Base-by-base conservation (phyloP, 129 eudicot species). In the Mikania micrantha region DNA sequence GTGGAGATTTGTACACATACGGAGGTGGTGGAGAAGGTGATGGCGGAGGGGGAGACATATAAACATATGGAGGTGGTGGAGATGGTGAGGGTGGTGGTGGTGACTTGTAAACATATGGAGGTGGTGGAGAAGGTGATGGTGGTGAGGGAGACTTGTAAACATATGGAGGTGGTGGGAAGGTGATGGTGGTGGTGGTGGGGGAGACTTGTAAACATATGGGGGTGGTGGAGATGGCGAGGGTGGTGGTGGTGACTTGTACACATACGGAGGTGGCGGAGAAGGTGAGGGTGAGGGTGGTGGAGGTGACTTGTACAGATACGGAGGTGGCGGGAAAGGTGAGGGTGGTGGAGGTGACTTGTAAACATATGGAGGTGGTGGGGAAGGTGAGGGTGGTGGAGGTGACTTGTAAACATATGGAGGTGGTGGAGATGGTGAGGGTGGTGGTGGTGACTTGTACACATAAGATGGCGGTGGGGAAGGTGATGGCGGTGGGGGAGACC, bases 181-280 rank as follows among this genome's bases (percentile, higher is more conserved):
- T 6, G 66, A 40, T 0, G 76, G 76, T 1, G 68, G 69, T 0
- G 76, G 76, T n/a, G n/a, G n/a, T n/a, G n/a, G n/a, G 0, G 76
- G 68, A 0, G 76, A 59, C 22, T 57, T 71, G 17, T 71, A 71
- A 0, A 41, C 25, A 7, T 71, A 58, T n/a, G n/a, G n/a, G 1
- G 76, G 69, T 4, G 76, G 76, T 0, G 76, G 49, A 0, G 76
- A 60, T 0, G 60, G 60, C 9, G 68, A 15, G 0, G 77, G 77
- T 4, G 77, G 77, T 0, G 77, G 67, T 0, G 69, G 77, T 0
- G 69, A 72, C 11, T 52, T 70, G 7, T 70, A 70, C 0, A 53
- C 41, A 0, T 70, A 70, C 4, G 75, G 66, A 9, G 66, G 66
- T 0, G 49, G 49, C 0, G 49, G 20, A 0, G 49, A 42, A 0